Conservation (phyloP, 2,329 filamentous ascomycete species). For the Septoria petroselini region DNA sequence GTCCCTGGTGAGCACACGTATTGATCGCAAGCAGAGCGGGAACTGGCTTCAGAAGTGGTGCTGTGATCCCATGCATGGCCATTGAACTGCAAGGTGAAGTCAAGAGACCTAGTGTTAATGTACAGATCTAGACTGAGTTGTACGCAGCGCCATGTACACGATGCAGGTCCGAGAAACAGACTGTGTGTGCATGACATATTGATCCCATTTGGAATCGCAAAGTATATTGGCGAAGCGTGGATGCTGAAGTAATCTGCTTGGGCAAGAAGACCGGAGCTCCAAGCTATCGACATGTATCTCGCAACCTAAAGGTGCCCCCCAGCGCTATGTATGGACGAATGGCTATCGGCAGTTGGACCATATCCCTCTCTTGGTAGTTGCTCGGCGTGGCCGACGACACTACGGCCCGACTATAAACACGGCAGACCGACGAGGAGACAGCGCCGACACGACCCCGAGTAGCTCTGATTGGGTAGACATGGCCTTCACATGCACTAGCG, state of each 20-base stretch:
- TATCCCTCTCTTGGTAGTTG: not conserved
- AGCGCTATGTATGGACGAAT: not conserved
- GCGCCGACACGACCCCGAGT: constrained; percentile 2
- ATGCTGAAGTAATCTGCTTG: not conserved
- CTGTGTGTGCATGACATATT: not conserved
- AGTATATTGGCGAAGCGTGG: not conserved
- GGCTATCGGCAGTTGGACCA: constrained; percentile 1
- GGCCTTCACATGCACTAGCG: constrained; percentile 2
- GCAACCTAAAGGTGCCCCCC: not conserved
- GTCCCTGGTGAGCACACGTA: no score
- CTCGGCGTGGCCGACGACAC: constrained; percentile 9
- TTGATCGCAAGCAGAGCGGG: no score
- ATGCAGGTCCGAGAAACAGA: not conserved
- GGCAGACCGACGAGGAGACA: not conserved
- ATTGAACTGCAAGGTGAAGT: no score
- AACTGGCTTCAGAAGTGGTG: no score
- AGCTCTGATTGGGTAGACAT: not conserved
- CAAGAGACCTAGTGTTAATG: no score
- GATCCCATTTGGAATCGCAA: constrained; percentile 5
- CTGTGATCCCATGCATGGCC: no score
- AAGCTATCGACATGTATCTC: not conserved
- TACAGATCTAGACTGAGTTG: not conserved
- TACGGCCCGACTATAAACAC: constrained; percentile 2
- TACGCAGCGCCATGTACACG: not conserved
- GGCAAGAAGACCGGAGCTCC: not conserved